phyloP scores from a whole-genome alignment of 1,284 basidiomycete species.

The Rhodotorula glutinis region DNA sequence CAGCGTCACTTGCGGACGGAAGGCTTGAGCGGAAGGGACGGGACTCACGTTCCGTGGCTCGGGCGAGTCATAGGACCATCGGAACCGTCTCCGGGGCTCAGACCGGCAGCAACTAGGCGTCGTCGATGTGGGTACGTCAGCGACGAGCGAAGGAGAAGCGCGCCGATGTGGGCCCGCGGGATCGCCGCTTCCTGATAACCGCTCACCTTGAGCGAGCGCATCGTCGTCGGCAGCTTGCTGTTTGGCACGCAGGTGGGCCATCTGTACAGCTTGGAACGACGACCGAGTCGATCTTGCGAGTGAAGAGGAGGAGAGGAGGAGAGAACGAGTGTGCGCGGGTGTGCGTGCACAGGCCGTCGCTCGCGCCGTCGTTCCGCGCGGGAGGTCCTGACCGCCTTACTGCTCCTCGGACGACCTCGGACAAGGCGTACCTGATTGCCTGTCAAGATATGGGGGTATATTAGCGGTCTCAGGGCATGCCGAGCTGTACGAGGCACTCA shows the following conservation, averaged over 20 bases:
- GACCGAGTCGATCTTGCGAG: not conserved
- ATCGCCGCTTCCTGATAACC: not conserved
- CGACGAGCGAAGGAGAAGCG: not conserved
- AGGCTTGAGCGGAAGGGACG: not conserved
- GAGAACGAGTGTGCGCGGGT: not conserved
- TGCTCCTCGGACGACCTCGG: no score
- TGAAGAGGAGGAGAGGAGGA: not conserved
- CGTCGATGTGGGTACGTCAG: not conserved
- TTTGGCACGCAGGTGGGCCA: not conserved
- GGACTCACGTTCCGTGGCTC: not conserved
- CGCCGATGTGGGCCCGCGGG: not conserved
- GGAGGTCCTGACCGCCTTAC: no score
- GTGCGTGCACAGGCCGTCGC: not conserved
- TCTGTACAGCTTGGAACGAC: no score
- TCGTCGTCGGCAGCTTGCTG: not conserved
- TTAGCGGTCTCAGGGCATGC: no score
- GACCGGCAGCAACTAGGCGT: not conserved
- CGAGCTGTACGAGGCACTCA: no score
- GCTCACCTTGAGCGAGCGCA: not conserved
- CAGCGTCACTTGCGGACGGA: not conserved
- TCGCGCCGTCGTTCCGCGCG: no score
- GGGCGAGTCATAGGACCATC: not conserved
- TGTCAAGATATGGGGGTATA: no score
- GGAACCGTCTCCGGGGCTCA: not conserved
- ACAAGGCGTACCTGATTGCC: no score